Evolutionary conservation across 2,329 filamentous ascomycete genomes (phyloP).

Genomic region (Phaeosphaeria sp.): DNA sequence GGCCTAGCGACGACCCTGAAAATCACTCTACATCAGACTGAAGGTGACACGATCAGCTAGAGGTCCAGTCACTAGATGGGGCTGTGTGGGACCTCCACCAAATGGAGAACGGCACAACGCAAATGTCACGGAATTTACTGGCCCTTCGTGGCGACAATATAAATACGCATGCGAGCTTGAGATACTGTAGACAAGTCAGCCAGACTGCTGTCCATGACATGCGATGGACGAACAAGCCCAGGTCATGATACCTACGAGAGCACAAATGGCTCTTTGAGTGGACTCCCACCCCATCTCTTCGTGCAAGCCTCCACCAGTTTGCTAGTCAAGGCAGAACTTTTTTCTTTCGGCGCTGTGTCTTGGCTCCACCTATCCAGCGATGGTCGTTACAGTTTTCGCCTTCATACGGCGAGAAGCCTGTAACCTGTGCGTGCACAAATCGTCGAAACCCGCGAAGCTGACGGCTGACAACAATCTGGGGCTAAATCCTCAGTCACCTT

Average conservation of each 20-base stretch:
- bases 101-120: background rate
- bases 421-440: conserved; percentile 2
- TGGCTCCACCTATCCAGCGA: background rate
- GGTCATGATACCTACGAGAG: background rate
- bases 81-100: background rate
- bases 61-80: background rate
- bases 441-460: background rate
- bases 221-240: background rate
- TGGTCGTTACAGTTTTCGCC: conserved; percentile 1
- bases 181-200: background rate
- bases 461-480: conserved; percentile 19
- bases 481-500: conserved; percentile 25
- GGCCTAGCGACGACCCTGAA: background rate
- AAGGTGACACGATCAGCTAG: background rate
- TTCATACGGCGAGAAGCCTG: background rate
- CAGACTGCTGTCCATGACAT: background rate
- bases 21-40: background rate
- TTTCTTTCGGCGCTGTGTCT: background rate
- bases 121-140: background rate
- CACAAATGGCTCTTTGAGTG: background rate
- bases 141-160: background rate
- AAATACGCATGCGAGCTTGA: background rate
- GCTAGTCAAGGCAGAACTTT: background rate
- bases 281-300: background rate
- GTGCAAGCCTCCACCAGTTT: background rate